These are phyloP conservation scores for Hymenotorrendiella dingleyae DNA, from an alignment of 2,329 filamentous ascomycete species.

Conservation along the genomic window DNA sequence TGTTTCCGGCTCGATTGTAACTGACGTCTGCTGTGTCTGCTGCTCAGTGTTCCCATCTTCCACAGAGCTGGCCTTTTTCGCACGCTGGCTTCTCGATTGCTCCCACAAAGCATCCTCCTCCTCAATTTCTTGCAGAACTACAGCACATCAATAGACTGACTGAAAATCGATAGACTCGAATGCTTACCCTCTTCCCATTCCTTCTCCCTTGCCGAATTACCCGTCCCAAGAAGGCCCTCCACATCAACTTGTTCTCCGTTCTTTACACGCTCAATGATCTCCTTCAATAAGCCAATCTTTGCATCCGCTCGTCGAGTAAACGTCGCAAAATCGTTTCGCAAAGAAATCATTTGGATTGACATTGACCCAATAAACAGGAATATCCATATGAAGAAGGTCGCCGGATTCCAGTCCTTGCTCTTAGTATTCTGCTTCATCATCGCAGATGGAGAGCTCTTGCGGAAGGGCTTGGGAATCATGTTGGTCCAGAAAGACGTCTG, in stretches of 20 bases:
- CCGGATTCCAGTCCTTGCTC: slow-evolving; percentile 69
- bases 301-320: slow-evolving; percentile 73
- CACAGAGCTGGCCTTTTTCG: slow-evolving; percentile 14
- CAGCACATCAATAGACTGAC: background rate
- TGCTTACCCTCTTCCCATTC: slow-evolving; percentile 81
- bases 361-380: slow-evolving; percentile 89
- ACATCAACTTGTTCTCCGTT: slow-evolving; percentile 78
- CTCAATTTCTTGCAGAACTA: slow-evolving; percentile 63
- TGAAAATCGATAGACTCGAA: background rate
- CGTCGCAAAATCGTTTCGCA: slow-evolving; percentile 69
- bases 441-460: slow-evolving; percentile 37
- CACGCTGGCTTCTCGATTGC: slow-evolving; percentile 20
- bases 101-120: slow-evolving; percentile 48
- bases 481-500: slow-evolving; percentile 56
- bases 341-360: slow-evolving; percentile 82
- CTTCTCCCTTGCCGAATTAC: slow-evolving; percentile 65
- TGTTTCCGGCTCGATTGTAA: slow-evolving; percentile 9
- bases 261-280: slow-evolving; percentile 66
- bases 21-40: slow-evolving; percentile 1
- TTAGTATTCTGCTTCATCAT: slow-evolving; percentile 36
- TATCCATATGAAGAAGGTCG: slow-evolving; percentile 75
- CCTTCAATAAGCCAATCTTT: slow-evolving; percentile 68
- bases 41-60: background rate
- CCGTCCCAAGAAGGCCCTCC: slow-evolving; percentile 72
- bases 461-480: slow-evolving; percentile 62